Evolutionary conservation across 1,284 basidiomycete genomes (phyloP).

Genomic region (Malassezia brasiliensis): DNA sequence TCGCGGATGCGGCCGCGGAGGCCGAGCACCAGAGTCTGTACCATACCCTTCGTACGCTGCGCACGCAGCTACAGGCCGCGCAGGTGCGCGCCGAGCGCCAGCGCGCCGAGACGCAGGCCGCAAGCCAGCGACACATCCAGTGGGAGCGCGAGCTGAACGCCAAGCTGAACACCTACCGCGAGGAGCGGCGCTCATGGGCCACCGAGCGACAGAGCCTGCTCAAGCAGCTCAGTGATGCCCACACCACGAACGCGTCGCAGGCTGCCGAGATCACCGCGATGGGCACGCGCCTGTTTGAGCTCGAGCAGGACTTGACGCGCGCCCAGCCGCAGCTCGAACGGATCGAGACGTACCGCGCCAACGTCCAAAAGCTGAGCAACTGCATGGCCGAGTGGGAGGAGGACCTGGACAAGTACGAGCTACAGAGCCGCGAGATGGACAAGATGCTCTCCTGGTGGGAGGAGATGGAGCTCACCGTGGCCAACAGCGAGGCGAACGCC

Average conservation of each 20-base stretch:
- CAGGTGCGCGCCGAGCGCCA: constrained; percentile 24
- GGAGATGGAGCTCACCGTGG: constrained; percentile 33
- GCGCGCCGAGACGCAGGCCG: constrained; percentile 27
- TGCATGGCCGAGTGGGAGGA: constrained; percentile 35
- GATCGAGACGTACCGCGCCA: constrained; percentile 28
- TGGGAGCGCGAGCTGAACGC: constrained; percentile 42
- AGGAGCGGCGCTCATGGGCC: constrained; percentile 38
- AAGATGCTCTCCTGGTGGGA: constrained; percentile 29
- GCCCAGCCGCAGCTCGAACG: constrained; percentile 26
- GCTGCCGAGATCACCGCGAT: constrained; percentile 25
- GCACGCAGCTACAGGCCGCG: constrained; percentile 21
- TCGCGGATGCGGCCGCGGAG: constrained; percentile 38
- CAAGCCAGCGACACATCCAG: constrained; percentile 30
- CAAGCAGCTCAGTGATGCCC: constrained; percentile 25
- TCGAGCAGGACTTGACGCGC: constrained; percentile 23
- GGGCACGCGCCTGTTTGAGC: constrained; percentile 32
- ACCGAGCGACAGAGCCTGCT: constrained; percentile 28
- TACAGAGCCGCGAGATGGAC: constrained; percentile 37
- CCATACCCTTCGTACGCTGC: constrained; percentile 29
- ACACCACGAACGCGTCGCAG: constrained; percentile 18
- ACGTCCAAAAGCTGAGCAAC: constrained; percentile 24
- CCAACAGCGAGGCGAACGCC: constrained; percentile 23
- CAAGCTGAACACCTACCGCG: constrained; percentile 40
- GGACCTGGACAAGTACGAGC: constrained; percentile 33
- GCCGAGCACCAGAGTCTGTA: constrained; percentile 46